Base-by-base conservation (phyloP, 73 alveolate genomes). In the Uronychia setigera region DNA sequence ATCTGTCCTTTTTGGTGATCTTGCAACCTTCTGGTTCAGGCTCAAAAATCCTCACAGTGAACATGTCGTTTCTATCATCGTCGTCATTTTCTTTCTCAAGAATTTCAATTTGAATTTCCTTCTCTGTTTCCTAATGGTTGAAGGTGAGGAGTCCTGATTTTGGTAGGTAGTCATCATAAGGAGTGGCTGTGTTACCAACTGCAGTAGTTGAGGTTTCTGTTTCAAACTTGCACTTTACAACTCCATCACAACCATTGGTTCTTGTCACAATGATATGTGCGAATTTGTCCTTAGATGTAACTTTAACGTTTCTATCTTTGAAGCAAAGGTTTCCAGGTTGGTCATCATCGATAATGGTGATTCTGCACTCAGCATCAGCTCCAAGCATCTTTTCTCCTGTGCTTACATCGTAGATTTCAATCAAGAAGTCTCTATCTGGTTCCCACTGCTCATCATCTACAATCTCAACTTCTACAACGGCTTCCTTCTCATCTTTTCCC, bases 291-390 rank as follows among this genome's bases (percentile, higher is more conserved):
- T 78, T 33, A 30, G 85, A 78, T 35, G 77, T 1, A 0, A 88
- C 88, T 32, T 78, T 32, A 0, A 78, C 26, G 58, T 82, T 35
- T 11, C 83, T 32, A 28, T 31, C 32, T 28, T 19, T 58, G 67
- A 88, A 88, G 33, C 94, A 60, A 0, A 88, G 77, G 26, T 58
- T 58, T 33, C 95, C 95, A 58, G 95, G 95, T 19, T 84, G 35
- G 30, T 89, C 95, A 59, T 84, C 91, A 33, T 89, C 95, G n/a
- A 89, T 78, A 57, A 89, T 89, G 1, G 95, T 89, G 9, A 89
- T 33, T 31, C 76, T 76, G 74, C 83, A 58, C 79, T 31, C 57
- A 26, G 87, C 58, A 58, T 89, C 95, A 0, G 60, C 80, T 32
- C 94, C 94, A 1, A 57, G 74, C 14, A 88, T 26, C 27, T 81